These are phyloP conservation scores for Lasiodiplodia theobromae DNA, from an alignment of 2,329 filamentous ascomycete genomes.

Conservation along the genomic window DNA sequence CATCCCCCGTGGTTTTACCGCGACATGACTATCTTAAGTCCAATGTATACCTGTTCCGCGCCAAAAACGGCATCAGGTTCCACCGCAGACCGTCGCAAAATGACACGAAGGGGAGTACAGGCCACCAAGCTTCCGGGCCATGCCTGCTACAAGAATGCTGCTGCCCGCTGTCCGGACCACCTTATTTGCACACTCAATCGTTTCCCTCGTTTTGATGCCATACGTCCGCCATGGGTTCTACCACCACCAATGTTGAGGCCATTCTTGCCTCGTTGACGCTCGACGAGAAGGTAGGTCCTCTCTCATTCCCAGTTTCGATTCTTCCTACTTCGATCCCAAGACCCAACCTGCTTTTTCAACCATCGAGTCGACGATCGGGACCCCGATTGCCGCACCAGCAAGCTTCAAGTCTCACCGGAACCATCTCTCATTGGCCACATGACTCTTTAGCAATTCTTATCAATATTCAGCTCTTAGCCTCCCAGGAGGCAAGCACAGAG, in stretches of 20 bases:
- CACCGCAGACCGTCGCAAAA: neutral
- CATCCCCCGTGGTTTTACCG: slow-evolving; percentile 2
- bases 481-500: neutral
- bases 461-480: neutral
- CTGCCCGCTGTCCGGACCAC: neutral
- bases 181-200: neutral
- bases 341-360: too few species aligned
- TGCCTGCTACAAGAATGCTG: slow-evolving; percentile 15
- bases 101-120: slow-evolving; percentile 11
- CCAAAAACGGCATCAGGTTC: slow-evolving; percentile 15
- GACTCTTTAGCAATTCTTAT: neutral
- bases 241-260: slow-evolving; percentile 42
- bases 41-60: slow-evolving; percentile 7
- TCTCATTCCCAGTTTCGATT: neutral
- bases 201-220: slow-evolving; percentile 11
- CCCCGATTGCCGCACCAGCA: neutral
- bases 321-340: neutral
- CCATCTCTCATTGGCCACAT: neutral
- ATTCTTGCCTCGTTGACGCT: slow-evolving; percentile 43
- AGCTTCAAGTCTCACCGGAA: neutral
- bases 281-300: slow-evolving; percentile 42
- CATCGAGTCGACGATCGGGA: neutral
- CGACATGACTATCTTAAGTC: neutral
- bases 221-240: slow-evolving; percentile 30
- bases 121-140: neutral